Percentiles rank a stretch among this genome's conserved stretches.
Evolutionary conservation across 2,329 filamentous ascomycete species (phyloP).

Genomic region (Aspergillus udagawae): DNA sequence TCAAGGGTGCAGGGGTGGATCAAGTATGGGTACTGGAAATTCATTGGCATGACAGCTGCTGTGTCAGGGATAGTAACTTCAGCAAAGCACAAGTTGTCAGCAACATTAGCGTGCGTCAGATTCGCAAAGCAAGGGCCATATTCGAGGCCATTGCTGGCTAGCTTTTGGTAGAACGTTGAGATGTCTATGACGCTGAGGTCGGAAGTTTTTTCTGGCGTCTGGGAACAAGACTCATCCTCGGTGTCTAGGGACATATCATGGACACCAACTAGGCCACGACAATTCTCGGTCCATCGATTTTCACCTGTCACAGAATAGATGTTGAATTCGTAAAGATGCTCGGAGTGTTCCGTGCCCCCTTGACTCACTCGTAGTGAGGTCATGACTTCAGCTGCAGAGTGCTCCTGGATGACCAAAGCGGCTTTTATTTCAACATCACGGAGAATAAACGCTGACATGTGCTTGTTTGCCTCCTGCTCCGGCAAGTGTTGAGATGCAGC

Average conservation of each 20-base stretch:
- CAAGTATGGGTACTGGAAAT: constrained; percentile 22
- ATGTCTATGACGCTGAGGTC: constrained; percentile 13
- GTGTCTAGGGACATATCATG: background rate
- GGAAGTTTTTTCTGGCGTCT: background rate
- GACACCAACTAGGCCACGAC: constrained; percentile 13
- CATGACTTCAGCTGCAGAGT: constrained; percentile 13
- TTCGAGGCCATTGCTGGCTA: constrained; percentile 21
- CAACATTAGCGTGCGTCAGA: constrained; percentile 12
- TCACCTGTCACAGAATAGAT: constrained; percentile 18
- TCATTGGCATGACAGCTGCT: constrained; percentile 22
- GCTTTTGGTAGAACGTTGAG: constrained; percentile 20
- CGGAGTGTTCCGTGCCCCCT: background rate
- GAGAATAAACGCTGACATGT: constrained; percentile 8
- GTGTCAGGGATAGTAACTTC: constrained; percentile 25
- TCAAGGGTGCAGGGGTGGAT: constrained; percentile 33
- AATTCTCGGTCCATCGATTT: constrained; percentile 24
- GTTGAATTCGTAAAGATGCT: constrained; percentile 14
- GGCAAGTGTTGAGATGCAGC: constrained; percentile 15
- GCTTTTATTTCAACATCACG: constrained; percentile 19
- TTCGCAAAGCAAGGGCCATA: constrained; percentile 29
- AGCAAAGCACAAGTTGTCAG: constrained; percentile 11
- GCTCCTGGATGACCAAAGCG: constrained; percentile 21
- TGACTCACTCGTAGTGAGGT: constrained; percentile 5
- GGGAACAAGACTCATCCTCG: background rate
- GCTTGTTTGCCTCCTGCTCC: background rate